These are phyloP conservation scores for Volutella citrinella DNA, from an alignment of 2,329 filamentous ascomycete species.

Conservation along the genomic window DNA sequence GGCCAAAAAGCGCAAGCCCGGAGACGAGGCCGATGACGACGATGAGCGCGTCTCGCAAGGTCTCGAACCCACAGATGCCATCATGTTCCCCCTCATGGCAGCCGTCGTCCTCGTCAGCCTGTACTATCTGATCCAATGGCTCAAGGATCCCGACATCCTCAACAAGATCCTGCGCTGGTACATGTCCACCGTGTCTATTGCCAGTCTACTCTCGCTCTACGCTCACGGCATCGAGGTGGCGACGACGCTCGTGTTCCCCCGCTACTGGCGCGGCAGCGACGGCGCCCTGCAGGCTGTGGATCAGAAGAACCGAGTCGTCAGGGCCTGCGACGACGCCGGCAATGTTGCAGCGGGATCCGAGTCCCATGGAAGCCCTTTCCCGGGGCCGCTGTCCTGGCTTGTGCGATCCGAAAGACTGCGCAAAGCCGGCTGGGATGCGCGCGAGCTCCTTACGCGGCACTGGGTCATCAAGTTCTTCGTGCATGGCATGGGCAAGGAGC, in stretches of 20 bases:
- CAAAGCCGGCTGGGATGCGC: conserved; percentile 44
- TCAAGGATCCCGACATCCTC: conserved; percentile 75
- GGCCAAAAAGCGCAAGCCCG: conserved; percentile 43
- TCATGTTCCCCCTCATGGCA: conserved; percentile 80
- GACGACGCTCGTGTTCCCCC: conserved; percentile 70
- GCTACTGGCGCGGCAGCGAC: conserved; percentile 54
- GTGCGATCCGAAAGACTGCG: conserved; percentile 22
- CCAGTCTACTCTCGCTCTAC: conserved; percentile 69
- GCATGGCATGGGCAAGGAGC: conserved; percentile 47
- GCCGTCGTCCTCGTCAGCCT: conserved; percentile 68
- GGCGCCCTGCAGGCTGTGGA: conserved; percentile 46
- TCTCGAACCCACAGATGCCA: conserved; percentile 69
- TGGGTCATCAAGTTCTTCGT: conserved; percentile 51
- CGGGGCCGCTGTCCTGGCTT: conserved; percentile 32
- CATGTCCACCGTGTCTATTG: conserved; percentile 76
- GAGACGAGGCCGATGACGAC: conserved; percentile 44
- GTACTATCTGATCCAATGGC: conserved; percentile 87
- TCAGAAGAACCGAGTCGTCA: conserved; percentile 37
- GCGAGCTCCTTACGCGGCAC: conserved; percentile 47
- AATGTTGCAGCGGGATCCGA: conserved; percentile 24
- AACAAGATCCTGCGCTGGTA: conserved; percentile 83
- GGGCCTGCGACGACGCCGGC: conserved; percentile 33
- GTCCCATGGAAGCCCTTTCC: conserved; percentile 26
- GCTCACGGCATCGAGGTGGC: conserved; percentile 67
- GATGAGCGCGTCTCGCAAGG: conserved; percentile 49